phyloP scores from a whole-genome alignment of 2,329 filamentous ascomycete genomes.

The Trichoderma aggressivum region DNA sequence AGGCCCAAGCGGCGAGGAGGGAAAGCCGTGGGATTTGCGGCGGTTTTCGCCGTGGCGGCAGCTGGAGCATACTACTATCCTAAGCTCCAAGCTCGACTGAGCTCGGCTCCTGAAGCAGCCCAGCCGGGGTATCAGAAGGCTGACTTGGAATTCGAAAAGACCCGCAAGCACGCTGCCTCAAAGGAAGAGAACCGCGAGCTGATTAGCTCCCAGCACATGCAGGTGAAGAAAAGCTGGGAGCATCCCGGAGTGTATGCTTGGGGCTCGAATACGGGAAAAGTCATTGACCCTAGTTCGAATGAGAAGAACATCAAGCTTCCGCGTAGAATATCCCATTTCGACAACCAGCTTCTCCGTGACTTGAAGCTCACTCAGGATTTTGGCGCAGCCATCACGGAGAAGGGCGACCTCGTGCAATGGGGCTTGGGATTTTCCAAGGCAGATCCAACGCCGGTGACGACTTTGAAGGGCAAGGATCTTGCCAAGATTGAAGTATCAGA shows the following conservation, averaged over 20 bases:
- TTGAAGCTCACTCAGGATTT: conserved; percentile 80
- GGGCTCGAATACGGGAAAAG: conserved; percentile 81
- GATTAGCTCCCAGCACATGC: conserved; percentile 80
- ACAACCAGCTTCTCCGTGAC: conserved; percentile 79
- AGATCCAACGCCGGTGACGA: conserved; percentile 61
- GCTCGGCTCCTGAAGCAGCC: conserved; percentile 22
- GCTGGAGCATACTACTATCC: conserved; percentile 40
- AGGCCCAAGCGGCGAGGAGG: conserved; percentile 26
- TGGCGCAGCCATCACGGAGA: conserved; percentile 82
- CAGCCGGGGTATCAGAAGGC: conserved; percentile 35
- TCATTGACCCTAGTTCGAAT: conserved; percentile 79
- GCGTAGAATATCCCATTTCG: conserved; percentile 74
- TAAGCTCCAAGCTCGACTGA: conserved; percentile 29
- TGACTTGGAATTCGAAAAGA: conserved; percentile 65
- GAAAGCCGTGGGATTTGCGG: conserved; percentile 30
- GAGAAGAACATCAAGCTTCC: conserved; percentile 78
- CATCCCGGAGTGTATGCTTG: conserved; percentile 90
- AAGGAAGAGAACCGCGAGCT: conserved; percentile 72
- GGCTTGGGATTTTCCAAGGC: conserved; percentile 70
- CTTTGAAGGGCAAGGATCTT: conserved; percentile 78
- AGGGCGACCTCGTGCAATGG: conserved; percentile 90
- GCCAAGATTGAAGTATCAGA: conserved; percentile 71
- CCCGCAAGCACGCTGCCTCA: conserved; percentile 53
- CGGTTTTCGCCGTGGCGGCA: conserved; percentile 39
- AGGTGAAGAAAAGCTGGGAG: conserved; percentile 78